Conservation (phyloP, 2,329 filamentous ascomycete genomes). For the Ophiostoma populinum region DNA sequence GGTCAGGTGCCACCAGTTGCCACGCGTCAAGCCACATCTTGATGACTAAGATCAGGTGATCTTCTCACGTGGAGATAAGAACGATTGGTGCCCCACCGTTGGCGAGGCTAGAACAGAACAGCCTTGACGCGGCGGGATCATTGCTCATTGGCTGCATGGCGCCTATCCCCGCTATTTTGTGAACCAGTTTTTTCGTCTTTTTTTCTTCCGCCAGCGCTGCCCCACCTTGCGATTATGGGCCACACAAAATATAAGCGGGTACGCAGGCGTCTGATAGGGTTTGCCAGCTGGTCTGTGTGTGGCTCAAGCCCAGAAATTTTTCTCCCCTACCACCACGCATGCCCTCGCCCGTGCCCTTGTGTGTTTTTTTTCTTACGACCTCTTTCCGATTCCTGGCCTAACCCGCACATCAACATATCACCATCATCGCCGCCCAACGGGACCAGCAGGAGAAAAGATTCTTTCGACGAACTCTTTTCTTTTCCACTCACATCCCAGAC, state of each 20-base stretch:
- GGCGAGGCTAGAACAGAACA: slow-evolving; percentile 1
- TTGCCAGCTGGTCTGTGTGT: slow-evolving; percentile 5
- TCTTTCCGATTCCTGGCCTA: slow-evolving; percentile 5
- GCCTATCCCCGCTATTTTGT: slow-evolving; percentile 5
- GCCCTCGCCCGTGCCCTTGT: slow-evolving; percentile 4
- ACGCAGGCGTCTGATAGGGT: slow-evolving; percentile 9
- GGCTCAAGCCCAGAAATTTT: slow-evolving; percentile 11
- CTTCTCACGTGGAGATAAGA: slow-evolving; percentile 2
- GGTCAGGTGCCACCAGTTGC: no score
- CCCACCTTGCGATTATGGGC: slow-evolving; percentile 5
- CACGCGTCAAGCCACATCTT: no score
- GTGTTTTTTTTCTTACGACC: slow-evolving; percentile 8
- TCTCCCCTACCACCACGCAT: slow-evolving; percentile 6
- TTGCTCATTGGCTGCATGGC: slow-evolving; percentile 2
- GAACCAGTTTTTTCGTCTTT: slow-evolving; percentile 5
- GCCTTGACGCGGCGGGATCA: not conserved
- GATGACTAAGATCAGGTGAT: not conserved
- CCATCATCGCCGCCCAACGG: slow-evolving; percentile 8
- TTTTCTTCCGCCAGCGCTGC: not conserved
- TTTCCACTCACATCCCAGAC: slow-evolving; percentile 2
- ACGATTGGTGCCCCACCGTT: not conserved
- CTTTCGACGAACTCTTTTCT: slow-evolving; percentile 5
- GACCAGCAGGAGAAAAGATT: slow-evolving; percentile 8
- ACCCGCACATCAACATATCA: slow-evolving; percentile 8
- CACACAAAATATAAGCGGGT: slow-evolving; percentile 10